Evolutionary conservation across 257 asterid genomes (phyloP).

Genomic region (Solanum tarapatanum): DNA sequence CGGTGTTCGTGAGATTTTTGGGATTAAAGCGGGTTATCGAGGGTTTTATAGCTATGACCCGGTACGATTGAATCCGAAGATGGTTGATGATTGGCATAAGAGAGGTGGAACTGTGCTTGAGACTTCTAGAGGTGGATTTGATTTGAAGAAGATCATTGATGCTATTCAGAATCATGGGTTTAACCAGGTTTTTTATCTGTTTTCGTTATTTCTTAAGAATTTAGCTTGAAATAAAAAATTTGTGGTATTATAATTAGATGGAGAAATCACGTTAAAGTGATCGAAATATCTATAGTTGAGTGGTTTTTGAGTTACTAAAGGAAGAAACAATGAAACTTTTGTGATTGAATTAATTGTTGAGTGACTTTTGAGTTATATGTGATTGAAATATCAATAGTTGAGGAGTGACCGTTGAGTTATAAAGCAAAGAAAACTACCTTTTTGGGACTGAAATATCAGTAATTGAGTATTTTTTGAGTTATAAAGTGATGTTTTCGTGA

Average conservation of each 20-base stretch:
- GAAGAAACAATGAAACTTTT: no score
- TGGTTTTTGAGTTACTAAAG: not conserved
- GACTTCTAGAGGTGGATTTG: slow-evolving; percentile 78
- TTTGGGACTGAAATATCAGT: no score
- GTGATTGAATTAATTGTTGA: no score
- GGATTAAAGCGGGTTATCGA: slow-evolving; percentile 54
- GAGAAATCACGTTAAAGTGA: not conserved
- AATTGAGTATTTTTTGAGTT: no score
- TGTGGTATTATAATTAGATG: no score
- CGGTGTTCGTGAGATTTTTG: slow-evolving; percentile 52
- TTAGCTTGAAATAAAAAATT: not conserved
- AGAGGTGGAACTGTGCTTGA: slow-evolving; percentile 60
- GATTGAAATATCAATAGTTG: not conserved
- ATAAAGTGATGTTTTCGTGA: no score
- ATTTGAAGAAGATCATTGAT: slow-evolving; percentile 41
- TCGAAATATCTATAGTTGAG: no score
- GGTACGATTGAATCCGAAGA: slow-evolving; percentile 33
- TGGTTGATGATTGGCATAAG: slow-evolving; percentile 61
- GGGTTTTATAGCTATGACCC: slow-evolving; percentile 52
- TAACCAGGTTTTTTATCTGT: slow-evolving; percentile 37
- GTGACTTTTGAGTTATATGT: no score
- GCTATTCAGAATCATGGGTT: slow-evolving; percentile 49
- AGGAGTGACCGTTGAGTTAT: not conserved
- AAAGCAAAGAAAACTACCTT: not conserved
- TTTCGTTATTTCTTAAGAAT: not conserved